Base-by-base conservation (phyloP, 495 filamentous ascomycete species). In the Staphylotrichum longicolle region DNA sequence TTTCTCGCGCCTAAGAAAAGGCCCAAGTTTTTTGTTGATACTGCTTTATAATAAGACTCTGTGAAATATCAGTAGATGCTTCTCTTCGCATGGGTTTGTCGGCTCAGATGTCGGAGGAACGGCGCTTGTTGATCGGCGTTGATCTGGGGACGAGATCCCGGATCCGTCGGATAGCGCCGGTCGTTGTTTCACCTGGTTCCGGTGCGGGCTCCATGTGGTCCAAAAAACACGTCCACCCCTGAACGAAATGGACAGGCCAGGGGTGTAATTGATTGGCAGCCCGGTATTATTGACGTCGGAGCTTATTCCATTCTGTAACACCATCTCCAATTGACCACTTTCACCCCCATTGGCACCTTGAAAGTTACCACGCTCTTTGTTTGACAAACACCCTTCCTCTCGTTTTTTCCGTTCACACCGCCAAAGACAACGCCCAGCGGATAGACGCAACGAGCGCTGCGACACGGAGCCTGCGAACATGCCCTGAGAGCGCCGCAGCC, bases 401-500 rank as follows among this genome's bases (percentile, higher is more conserved):
- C 20, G 20, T 27, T 27, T 27, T 27, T 10, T 30, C 50, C 37
- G n/a, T n/a, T 52, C 27, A 6, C 27, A 5, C 32, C 10, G 39
- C 37, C 20, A 59, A 20, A 41, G 35, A 47, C 6, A 47, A 30
- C 15, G 5, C 9, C 3, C 14, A 49, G 1, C 30, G 42, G 3
- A 27, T 5, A 15, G 9, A 33, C 6, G 7, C 57, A 30, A 45
- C 7, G 39, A 58, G 15, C 3, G 3, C 10, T 44, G 7, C 4
- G 11, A 11, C 11, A 37, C 47, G 14, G 52, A 48, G 3, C 40
- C 12, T 46, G 47, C 52, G 20, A 75, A 70, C 66, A 79, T 75
- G 77, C 72, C 70, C 67, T 71, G 66, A 65, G 53, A 52, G 47
- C 65, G 54, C 37, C 37, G 37, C 6, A 39, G 6, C 61, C 50